Base-by-base conservation (phyloP, 2,329 filamentous ascomycete species). In the Xylariaceae sp. region DNA sequence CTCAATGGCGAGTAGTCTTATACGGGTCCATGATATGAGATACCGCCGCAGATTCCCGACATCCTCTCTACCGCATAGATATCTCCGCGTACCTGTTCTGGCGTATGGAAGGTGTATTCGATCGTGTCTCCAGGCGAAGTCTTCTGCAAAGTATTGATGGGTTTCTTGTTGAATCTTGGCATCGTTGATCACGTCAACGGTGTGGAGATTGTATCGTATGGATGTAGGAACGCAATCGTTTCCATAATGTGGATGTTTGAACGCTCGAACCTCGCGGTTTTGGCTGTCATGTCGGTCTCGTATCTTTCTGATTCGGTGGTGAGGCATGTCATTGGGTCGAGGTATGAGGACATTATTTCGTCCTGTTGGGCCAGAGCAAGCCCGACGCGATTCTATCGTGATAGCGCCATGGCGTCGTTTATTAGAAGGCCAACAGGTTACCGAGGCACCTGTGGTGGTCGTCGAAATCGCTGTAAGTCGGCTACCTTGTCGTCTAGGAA, bases 311-410 rank as follows among this genome's bases (percentile, higher is more conserved):
- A 73, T 71, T 65, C 85, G 77, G 37, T 76, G 71, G 2, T 75
- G 61, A 62, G 85, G 17, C 17, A 18, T 18, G 17, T 18, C 17
- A 18, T 2, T 18, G 17, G 17, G 17, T 18, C 17, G 17, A 18
- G 17, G 17, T 2, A 2, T 18, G 1, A 18, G 17, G 17, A 86
- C 15, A 73, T 78, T 79, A 62, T 82, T 82, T 65, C 85, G 76
- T 11, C 86, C 86, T 0, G 86, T 88, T 1, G 85, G 86, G 54
- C 85, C 85, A 71, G 83, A 88, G 65, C 84, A 87, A 5, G 83
- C 82, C 68, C 87, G 82, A 60, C 86, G 75, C 9, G 86, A 85
- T 70, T 89, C 86, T 4, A 88, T 73, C 77, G 88, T 80, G 2
- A 88, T 77, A 2, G 88, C 74, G 53, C 77, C 74, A 34, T 73